A percentile compares a stretch with the other conserved stretches of the same genome.
Evolutionary conservation across 2,329 filamentous ascomycete species (phyloP).

Genomic region (Aspergillus pseudoviridinutans): DNA sequence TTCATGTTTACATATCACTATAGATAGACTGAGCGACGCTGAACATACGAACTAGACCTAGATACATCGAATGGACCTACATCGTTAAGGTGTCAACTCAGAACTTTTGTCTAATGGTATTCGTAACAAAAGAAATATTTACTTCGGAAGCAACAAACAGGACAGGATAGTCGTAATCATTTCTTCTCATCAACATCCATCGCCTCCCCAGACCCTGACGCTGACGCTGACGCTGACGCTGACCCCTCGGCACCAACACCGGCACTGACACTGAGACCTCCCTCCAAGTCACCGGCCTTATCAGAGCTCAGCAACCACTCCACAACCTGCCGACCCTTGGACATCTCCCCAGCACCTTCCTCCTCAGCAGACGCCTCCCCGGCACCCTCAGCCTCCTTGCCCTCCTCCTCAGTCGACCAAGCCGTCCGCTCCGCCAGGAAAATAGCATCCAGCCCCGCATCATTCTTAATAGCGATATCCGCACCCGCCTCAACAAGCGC

Average conservation of each 20-base stretch:
- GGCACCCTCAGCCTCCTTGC: constrained; percentile 6
- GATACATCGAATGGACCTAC: not conserved
- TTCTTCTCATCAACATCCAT: constrained; percentile 10
- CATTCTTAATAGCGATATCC: constrained; percentile 72
- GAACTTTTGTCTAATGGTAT: not conserved
- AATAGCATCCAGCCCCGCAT: constrained; percentile 75
- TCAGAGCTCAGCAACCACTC: constrained; percentile 41
- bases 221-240: not conserved
- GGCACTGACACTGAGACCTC: constrained; percentile 15
- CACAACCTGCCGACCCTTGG: constrained; percentile 38
- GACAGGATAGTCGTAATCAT: not conserved
- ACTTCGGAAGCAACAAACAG: not conserved
- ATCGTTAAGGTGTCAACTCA: not conserved
- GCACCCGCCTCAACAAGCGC: constrained; percentile 71
- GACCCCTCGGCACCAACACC: constrained; percentile 11
- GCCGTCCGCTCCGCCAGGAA: constrained; percentile 70
- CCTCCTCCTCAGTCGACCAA: constrained; percentile 54
- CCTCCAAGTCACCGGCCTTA: constrained; percentile 32
- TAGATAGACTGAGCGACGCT: not conserved
- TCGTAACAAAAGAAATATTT: not conserved
- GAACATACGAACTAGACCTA: constrained; percentile 1
- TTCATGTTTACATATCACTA: not conserved
- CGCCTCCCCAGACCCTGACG: constrained; percentile 9
- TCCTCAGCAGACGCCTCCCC: constrained; percentile 7
- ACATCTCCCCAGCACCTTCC: constrained; percentile 19